Evolutionary conservation across 2,329 filamentous ascomycete species (phyloP).

Genomic region (Fusarium beomiforme): DNA sequence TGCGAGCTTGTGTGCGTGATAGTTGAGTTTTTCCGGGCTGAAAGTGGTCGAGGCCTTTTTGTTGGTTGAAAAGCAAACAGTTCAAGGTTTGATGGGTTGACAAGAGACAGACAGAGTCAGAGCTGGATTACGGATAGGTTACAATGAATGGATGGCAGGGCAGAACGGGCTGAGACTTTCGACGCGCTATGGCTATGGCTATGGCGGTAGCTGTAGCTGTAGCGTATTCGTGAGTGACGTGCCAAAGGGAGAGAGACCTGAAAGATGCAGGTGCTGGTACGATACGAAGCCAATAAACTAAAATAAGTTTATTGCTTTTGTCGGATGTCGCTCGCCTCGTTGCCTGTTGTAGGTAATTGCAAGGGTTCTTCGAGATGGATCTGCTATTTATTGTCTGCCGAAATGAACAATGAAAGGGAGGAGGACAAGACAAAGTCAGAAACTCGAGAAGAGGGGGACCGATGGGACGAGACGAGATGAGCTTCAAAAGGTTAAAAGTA

Average conservation of each 20-base stretch:
- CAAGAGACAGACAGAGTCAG: not conserved
- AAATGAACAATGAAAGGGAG: constrained; percentile 25
- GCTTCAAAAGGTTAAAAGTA: not conserved
- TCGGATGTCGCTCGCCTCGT: constrained; percentile 21
- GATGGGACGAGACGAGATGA: not conserved
- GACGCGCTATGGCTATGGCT: constrained; percentile 21
- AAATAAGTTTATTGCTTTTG: constrained; percentile 27
- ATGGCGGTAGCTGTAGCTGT: constrained; percentile 18
- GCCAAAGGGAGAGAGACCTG: constrained; percentile 11
- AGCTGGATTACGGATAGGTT: constrained; percentile 1
- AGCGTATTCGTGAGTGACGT: constrained; percentile 14
- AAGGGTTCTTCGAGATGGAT: constrained; percentile 19
- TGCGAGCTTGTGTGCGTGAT: not conserved
- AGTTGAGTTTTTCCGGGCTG: not conserved
- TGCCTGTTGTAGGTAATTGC: constrained; percentile 8
- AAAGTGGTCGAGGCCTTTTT: not conserved
- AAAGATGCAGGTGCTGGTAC: not conserved
- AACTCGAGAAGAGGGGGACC: constrained; percentile 1
- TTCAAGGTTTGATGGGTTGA: not conserved
- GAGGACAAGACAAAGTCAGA: constrained; percentile 1
- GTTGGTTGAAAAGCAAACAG: not conserved
- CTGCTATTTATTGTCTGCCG: constrained; percentile 29
- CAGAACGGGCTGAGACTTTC: constrained; percentile 33
- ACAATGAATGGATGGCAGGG: not conserved
- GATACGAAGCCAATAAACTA: not conserved